Evolutionary conservation across 108 stramenopile genomes (phyloP), one percentile per base, ranked within the genome.

Genomic region (Pseudonitzschia multiseries): DNA sequence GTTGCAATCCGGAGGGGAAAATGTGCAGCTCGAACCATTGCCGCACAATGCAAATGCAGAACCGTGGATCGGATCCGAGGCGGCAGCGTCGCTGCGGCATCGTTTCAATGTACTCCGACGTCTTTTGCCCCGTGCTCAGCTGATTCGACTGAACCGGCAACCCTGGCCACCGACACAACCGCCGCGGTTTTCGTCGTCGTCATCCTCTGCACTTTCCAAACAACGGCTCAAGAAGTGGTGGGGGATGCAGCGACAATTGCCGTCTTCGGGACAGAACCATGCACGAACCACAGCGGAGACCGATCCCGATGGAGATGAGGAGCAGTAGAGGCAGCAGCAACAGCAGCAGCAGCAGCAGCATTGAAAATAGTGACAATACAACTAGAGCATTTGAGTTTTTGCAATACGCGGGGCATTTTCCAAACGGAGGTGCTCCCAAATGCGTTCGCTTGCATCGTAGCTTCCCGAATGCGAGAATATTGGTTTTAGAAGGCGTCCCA

Each of bases 401-500:
- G 29, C 57, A 26, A 22, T 59, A 28, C 29, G 8, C 26, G 26
- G 27, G 29, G 27, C 26, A 5, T 4, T 59, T 59, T 0, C 15
- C 15, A 0, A 17, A 59, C 54, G 54, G 54, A 26, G 54, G 54
- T 2, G n/a, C 54, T 22, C n/a, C 61, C 36, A 40, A 40, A 14
- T 62, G 36, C 29, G 33, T 62, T 14, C n/a, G 29, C 4, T 41
- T 62, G n/a, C 15, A 88, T 78, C 48, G 80, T 18, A 57, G 91
- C n/a, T 91, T 94, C 66, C 89, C 91, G 0, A 68, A 81, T 43
- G 80, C 87, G 15, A 65, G 79, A 36, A 83, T 86, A 52, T 79
- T 94, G 50, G 56, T 90, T 2, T 59, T 94, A 15, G 91, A 90
- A 57, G 75, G 84, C 13, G 81, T 94, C 17, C 86, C 84, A 22